Base-by-base conservation (phyloP, 2,329 filamentous ascomycete genomes). In the Nakataea oryzae region DNA sequence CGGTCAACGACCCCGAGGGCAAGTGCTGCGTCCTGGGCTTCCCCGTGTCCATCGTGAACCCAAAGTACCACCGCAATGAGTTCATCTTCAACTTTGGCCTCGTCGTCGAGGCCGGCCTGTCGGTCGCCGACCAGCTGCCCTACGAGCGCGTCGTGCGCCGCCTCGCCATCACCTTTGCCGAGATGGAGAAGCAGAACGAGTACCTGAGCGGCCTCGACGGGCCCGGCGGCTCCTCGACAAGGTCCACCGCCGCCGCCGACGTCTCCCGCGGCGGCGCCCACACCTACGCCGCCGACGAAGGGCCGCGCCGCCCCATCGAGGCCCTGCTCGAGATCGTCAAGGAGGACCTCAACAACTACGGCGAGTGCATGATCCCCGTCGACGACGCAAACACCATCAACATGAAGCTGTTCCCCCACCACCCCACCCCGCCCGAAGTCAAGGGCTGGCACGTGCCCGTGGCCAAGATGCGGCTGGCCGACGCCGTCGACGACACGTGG, bases 21-120 rank as follows among this genome's bases (percentile, higher is more conserved):
- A 84, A 84, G 66, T 89, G 93, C 74, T 86, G 87, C 63, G 86
- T 99, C 62, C 82, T 99, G 41, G 91, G 93, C 21, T 91, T 92
- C 69, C 95, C 95, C 0, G 88, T 97, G 61, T 93, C 91, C 71
- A 91, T 97, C 71, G 86, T 88, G 60, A 85, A 92, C 66, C 83
- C 86, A 62, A 88, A 88, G 67, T 96, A 97, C 71, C 86, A 89
- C 70, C 88, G 95, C 63, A 96, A 96, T 75, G 91, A 96, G 74
- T 97, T 97, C 79, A 96, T 97, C 71, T 99, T 97, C 84, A 97
- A 97, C 74, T 96, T 97, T 71, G 92, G 91, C 63, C 80, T 97
- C 57, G 88, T 74, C 47, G 70, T 73, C 47, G 69, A 73, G 61
- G 65, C 66, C 62, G 75, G 75, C 58, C 47, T 60, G 17, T 61